phyloP scores from a whole-genome alignment of 305 asterid species.

The Euphrasia arctica region DNA sequence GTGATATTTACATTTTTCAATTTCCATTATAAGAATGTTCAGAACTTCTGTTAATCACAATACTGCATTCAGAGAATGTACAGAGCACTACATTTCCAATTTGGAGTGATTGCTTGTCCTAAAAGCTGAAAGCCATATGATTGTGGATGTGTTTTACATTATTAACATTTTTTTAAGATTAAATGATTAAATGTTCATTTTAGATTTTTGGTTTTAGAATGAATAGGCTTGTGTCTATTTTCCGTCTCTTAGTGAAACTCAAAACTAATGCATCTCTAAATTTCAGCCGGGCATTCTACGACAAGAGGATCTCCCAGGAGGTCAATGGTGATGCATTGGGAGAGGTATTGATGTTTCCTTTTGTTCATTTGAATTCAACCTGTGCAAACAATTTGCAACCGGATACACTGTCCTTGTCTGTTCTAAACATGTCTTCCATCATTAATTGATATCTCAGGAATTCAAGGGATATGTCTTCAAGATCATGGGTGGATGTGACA shows the following conservation, averaged over 20 bases:
- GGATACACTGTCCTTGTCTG: background rate
- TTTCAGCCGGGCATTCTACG: conserved; percentile 42
- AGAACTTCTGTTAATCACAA: no score
- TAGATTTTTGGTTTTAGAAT: background rate
- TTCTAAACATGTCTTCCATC: background rate
- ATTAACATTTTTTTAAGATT: no score
- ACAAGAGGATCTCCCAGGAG: conserved; percentile 58
- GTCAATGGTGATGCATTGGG: conserved; percentile 53
- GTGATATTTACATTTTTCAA: no score
- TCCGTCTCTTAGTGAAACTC: background rate
- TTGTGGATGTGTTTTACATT: background rate
- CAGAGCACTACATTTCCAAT: background rate
- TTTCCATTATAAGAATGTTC: no score
- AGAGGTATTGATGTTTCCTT: conserved; percentile 28
- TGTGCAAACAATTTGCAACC: background rate
- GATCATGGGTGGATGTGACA: conserved; percentile 63
- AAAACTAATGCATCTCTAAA: background rate
- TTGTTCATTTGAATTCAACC: background rate
- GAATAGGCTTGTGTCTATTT: background rate
- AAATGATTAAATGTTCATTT: no score
- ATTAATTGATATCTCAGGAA: conserved; percentile 32
- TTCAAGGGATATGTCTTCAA: conserved; percentile 55
- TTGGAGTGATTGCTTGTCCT: background rate
- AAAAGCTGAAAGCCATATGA: background rate
- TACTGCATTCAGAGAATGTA: background rate